Percentiles rank a stretch among this genome's conserved stretches.
phyloP scores from a whole-genome alignment of 2,329 filamentous ascomycete species.

The Aspergillus flavus region DNA sequence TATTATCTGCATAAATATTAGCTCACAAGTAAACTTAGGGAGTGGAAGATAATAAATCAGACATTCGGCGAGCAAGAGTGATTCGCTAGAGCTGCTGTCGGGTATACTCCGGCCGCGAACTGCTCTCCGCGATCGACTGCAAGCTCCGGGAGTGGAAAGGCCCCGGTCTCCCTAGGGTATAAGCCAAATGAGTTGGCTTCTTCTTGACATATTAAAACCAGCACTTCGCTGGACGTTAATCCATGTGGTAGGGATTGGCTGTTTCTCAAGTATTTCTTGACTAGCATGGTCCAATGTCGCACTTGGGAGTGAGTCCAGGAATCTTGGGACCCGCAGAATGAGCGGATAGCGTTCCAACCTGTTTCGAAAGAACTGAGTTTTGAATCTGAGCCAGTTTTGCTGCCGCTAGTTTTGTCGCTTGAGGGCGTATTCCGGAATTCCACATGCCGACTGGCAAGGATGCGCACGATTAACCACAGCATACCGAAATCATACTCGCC shows the following conservation, averaged over 20 bases:
- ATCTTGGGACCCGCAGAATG: conserved; percentile 32
- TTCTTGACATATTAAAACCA: conserved; percentile 23
- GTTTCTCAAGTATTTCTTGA: conserved; percentile 32
- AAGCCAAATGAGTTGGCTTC: conserved; percentile 26
- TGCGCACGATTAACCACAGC: conserved; percentile 37
- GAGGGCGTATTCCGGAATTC: conserved; percentile 1
- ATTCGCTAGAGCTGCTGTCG: conserved; percentile 23
- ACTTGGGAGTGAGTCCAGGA: conserved; percentile 34
- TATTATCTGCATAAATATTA: conserved; percentile 24
- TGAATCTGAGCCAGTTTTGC: background rate
- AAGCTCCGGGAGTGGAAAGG: conserved; percentile 3
- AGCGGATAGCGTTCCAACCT: conserved; percentile 30
- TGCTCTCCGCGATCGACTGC: conserved; percentile 19
- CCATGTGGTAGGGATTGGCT: conserved; percentile 17
- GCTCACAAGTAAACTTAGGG: background rate
- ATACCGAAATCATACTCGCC: conserved; percentile 38
- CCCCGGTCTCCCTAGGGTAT: conserved; percentile 20
- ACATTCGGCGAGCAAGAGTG: conserved; percentile 27
- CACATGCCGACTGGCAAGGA: conserved; percentile 28
- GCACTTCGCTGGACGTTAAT: background rate
- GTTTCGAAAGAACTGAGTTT: conserved; percentile 5
- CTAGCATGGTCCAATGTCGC: conserved; percentile 27
- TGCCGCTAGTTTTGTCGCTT: too few species aligned
- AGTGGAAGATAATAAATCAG: background rate
- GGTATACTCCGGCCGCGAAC: conserved; percentile 24